Conservation (phyloP, 2,329 filamentous ascomycete genomes). For the Exserohilum rostratum region DNA sequence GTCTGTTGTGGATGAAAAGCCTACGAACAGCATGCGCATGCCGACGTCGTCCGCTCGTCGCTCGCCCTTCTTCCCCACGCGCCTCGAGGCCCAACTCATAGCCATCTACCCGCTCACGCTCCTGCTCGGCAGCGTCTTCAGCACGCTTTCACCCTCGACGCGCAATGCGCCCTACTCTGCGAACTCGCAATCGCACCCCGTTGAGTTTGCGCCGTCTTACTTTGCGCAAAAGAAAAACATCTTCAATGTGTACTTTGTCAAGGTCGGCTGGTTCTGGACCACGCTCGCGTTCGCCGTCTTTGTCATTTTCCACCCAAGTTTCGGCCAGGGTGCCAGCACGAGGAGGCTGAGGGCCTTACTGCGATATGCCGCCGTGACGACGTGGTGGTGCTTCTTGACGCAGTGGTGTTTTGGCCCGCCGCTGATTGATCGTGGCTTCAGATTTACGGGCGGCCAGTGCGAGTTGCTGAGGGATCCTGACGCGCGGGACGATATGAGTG, state of each 20-base stretch:
- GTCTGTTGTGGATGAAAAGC: conserved; percentile 33
- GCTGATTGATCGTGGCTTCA: conserved; percentile 87
- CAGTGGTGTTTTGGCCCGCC: conserved; percentile 97
- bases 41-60: conserved; percentile 35
- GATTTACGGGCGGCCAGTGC: conserved; percentile 86
- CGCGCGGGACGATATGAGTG: conserved; percentile 54
- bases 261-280: conserved; percentile 93
- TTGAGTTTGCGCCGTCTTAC: conserved; percentile 71
- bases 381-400: conserved; percentile 83
- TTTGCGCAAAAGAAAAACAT: conserved; percentile 94
- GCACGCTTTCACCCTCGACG: conserved; percentile 75
- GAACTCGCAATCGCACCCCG: conserved; percentile 66
- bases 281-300: conserved; percentile 76
- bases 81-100: conserved; percentile 69
- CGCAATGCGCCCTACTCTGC: conserved; percentile 66
- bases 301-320: conserved; percentile 68
- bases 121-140: conserved; percentile 80
- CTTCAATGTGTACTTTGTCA: conserved; percentile 93
- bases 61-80: conserved; percentile 71
- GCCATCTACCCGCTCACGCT: conserved; percentile 78
- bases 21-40: conserved; percentile 29
- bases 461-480: conserved; percentile 62
- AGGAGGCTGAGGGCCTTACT: conserved; percentile 64
- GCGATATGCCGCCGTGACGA: conserved; percentile 75
- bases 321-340: conserved; percentile 51